Base-by-base conservation (phyloP, 1,284 basidiomycete genomes). In the Dichomitus squalens region DNA sequence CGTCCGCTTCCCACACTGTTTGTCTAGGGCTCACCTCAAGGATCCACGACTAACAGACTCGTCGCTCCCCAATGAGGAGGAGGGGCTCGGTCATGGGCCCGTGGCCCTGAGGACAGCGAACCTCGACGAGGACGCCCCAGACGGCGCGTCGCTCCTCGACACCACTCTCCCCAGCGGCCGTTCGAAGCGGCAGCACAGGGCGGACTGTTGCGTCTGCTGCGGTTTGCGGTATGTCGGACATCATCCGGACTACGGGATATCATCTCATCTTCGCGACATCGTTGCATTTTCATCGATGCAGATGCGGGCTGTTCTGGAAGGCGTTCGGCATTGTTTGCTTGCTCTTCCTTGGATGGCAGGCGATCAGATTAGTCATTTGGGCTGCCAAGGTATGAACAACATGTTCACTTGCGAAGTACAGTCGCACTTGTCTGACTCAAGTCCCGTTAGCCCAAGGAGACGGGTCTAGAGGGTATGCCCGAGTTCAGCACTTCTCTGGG, bases 301-400 rank as follows among this genome's bases (percentile, higher is more conserved):
- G 82, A 60, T 83, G 80, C 60, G 73, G 73, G 23, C 67, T 83
- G 9, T 79, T 84, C 68, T 85, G 79, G 76, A 85, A 83, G 65
- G 79, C 80, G 0, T 72, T 84, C 53, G 82, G 77, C 18, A 78
- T 84, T 43, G 79, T 84, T 9, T 57, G 75, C 27, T 67, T 70
- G 16, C 61, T 80, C 7, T 72, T 79, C 49, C 58, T 75, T 4
- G 56, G 77, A 12, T 84, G 78, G 73, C 75, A 77, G 56, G 69
- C 70, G 2, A 69, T 79, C 65, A 81, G 75, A 58, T 69, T 83
- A 14, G 65, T 77, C 39, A 64, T 72, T 34, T 85, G 83, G 82
- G 76, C 77, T 20, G 65, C 76, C 9, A 77, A 75, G 47, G 83
- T 83, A 59, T 33, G 40, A 14, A 1, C 11, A 21, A 25, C 21